Conservation (phyloP, 106 monocot genomes). For the Dendrobium officinale region DNA sequence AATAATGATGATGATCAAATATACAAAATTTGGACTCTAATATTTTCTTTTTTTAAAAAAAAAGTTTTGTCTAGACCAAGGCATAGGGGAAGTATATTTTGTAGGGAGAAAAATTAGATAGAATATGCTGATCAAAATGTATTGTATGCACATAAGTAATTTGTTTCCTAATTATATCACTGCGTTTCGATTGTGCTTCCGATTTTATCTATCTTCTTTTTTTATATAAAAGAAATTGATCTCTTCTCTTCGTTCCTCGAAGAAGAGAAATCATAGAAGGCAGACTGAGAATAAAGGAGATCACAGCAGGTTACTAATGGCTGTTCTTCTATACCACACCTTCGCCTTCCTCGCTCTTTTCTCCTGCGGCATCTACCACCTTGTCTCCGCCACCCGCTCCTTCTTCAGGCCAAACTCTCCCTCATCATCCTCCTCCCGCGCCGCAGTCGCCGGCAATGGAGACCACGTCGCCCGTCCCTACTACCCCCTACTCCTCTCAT, state of each 20-base stretch:
- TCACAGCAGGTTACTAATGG: not conserved
- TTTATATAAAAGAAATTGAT: too few relatives aligned
- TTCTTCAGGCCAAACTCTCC: constrained; percentile 26
- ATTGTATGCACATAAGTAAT: too few relatives aligned
- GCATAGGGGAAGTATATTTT: too few relatives aligned
- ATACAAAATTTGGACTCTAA: too few relatives aligned
- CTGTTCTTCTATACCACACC: constrained; percentile 22
- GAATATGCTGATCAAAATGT: too few relatives aligned
- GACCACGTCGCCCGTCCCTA: constrained; percentile 33
- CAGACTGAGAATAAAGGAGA: not conserved
- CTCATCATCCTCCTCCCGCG: constrained; percentile 44
- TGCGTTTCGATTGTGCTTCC: not conserved
- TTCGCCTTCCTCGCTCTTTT: constrained; percentile 36
- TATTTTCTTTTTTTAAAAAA: too few relatives aligned
- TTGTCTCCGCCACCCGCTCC: constrained; percentile 34
- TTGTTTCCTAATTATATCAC: too few relatives aligned
- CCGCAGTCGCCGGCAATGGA: constrained; percentile 19
- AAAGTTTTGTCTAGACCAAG: too few relatives aligned
- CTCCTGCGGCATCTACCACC: constrained; percentile 60
- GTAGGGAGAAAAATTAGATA: too few relatives aligned
- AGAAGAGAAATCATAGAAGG: not conserved
- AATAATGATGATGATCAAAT: too few relatives aligned
- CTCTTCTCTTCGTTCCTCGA: not conserved
- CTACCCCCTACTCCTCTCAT: constrained; percentile 33
- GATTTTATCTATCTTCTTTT: not conserved